Base-by-base conservation (phyloP, 805 yeast species). In the Priceomyces haplophilus region DNA sequence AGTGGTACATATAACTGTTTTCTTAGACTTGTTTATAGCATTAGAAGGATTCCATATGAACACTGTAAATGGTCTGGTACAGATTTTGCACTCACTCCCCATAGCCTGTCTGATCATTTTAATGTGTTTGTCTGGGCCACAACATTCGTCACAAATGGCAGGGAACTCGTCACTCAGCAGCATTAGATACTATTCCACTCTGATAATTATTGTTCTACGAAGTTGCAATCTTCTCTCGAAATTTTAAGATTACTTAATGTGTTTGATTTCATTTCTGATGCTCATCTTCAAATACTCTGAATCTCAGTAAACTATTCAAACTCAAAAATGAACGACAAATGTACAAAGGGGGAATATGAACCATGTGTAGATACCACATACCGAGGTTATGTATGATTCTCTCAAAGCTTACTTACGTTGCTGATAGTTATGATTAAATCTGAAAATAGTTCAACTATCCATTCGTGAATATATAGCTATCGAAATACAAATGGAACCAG, bases 61-160 rank as follows among this genome's bases (percentile, higher is more conserved):
- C 1, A 83, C 82, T 0, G 90, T 83, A 66, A 84, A 91, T 1
- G 96, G 89, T 38, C 95, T 65, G 0, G 95, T 83, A 57, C 98
- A 91, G 12, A 85, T 65, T 57, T 83, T 83, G 59, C 98, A 91
- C 57, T 85, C 85, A n/a, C 77, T 83, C 1, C 96, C 96, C 41
- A 75, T 65, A 10, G 65, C 64, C 45, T 85, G 89, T 49, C 85
- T 73, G 1, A 80, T 73, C 85, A 90, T 79, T 41, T 85, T 79
- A n/a, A 84, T 54, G 50, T 82, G 78, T 16, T 80, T 76, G 41
- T 80, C 76, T 0, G 73, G 54, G 0, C 97, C 97, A 19, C 88
- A 65, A 58, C 97, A 89, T 4, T 57, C 52, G 29, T 79, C 81
- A 60, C 97, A 89, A 1, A 89, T 74, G 0, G 85, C 81, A 0